Base-by-base conservation (phyloP, 192 early-diverging fungal species). In the Podila minutissima region DNA sequence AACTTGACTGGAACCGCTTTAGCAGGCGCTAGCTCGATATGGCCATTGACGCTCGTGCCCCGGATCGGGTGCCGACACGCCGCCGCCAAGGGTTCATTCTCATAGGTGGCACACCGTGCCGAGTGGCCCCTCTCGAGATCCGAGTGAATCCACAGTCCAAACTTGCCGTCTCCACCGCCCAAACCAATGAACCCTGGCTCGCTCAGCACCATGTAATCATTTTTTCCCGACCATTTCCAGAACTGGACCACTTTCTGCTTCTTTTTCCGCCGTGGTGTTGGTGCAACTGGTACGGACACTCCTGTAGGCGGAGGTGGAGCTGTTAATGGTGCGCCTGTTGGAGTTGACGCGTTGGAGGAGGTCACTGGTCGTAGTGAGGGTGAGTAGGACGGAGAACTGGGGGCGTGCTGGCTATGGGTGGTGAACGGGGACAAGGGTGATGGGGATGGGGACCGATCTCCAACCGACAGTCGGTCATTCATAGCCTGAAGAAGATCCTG, bases 201-300 rank as follows among this genome's bases (percentile, higher is more conserved):
- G 28, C 89, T 90, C 33, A 93, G 74, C 22, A 95, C 87, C 84
- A 94, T 90, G 70, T 94, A 95, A 61, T 95, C 93, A 66, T 95
- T 95, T 37, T 86, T 88, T 61, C 93, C 94, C 15, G 92, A 88
- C 84, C 92, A 94, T 41, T 86, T 86, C 83, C 90, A 95, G 46
- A 85, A 84, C 64, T 88, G 77, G 3, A 72, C 77, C 5, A 69
- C 67, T n/a, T 72, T 72, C 62, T 72, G 77, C 48, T 69, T 72
- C 62, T 71, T 71, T 51, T 72, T 72, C 55, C 63, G 63, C 5
- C 71, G 59, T 74, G 59, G 59, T 31, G 5, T 33, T 2, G 26
- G 11, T 15, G 9, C 26, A 11, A 26, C 15, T 10, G 59, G 26
- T 33, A 61, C 66, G 12, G 50, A 48, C 6, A 24, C 29, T 9